Percentiles rank a stretch among this genome's conserved stretches.
phyloP scores from a whole-genome alignment of 305 asterid species.

The Euphrasia arctica region DNA sequence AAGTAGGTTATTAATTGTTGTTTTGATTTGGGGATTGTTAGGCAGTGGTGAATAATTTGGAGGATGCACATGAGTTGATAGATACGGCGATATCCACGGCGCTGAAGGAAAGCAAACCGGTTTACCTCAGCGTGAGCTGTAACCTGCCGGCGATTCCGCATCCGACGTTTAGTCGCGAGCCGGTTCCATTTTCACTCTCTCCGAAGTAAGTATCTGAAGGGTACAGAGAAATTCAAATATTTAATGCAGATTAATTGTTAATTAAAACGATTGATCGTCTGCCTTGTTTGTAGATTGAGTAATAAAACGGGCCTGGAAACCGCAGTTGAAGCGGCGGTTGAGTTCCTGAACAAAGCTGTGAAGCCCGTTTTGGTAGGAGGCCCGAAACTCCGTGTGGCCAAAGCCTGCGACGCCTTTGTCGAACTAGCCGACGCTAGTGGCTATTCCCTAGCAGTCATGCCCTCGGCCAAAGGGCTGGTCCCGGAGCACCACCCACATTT shows the following conservation, averaged over 20 bases:
- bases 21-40: constrained; percentile 24
- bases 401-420: constrained; percentile 63
- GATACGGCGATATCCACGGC: constrained; percentile 83
- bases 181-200: constrained; percentile 64
- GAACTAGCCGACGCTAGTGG: constrained; percentile 65
- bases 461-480: constrained; percentile 79
- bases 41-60: constrained; percentile 87
- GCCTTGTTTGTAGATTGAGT: constrained; percentile 43
- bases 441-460: constrained; percentile 73
- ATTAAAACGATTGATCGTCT: background rate
- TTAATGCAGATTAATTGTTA: background rate
- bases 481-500: constrained; percentile 76
- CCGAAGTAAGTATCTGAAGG: constrained; percentile 46
- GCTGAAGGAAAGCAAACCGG: constrained; percentile 86
- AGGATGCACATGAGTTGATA: constrained; percentile 79
- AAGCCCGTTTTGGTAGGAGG: constrained; percentile 92
- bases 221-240: background rate
- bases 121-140: constrained; percentile 72
- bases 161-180: constrained; percentile 73
- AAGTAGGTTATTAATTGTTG: background rate
- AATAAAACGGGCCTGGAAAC: constrained; percentile 67
- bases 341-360: constrained; percentile 75
- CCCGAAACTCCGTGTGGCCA: constrained; percentile 70
- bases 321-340: constrained; percentile 76
- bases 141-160: constrained; percentile 78